Evolutionary conservation across 768 basidiomycete species (phyloP), one percentile per base, ranked within the genome.

Genomic region (Podaxis sp.): DNA sequence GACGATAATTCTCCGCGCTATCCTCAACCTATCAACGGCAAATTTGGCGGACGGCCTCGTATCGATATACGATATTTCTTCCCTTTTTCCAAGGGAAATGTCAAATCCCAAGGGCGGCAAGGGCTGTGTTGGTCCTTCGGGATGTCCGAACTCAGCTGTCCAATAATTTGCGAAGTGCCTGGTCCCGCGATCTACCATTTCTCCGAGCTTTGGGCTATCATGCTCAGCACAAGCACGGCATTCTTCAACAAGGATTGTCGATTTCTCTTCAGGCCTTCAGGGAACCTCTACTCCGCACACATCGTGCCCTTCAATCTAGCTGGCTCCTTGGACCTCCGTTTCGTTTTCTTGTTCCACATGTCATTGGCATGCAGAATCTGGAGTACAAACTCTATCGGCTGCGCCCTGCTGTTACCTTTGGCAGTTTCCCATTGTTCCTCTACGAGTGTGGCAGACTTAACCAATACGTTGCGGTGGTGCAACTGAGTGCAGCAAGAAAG

Each of bases 111-210:
- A 30, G 5, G 76, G 82, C 46, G 84, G 84, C 44, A 73, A 46
- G 26, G 4, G 76, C 82, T 48, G 84, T 42, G 74, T 30, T 6
- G 28, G 88, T 44, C 91, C 90, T 12, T 57, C 75, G 1, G 90
- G 91, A 24, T 92, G 91, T 67, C 90, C 90, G 9, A 89, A 92
- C 89, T 89, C 39, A 85, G 92, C 68, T 93, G 90, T 70, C 84
- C 88, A 22, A 82, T 90, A 59, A 83, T 90, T 38, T 92, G 91
- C 66, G 90, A 90, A 68, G 92, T 90, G 4, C 88, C 91, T n/a
- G 90, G 90, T 11, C 91, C 90, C 2, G 73, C 92, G 66, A 82
- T 88, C 9, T 89, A 91, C 74, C 89, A 85, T 75, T 92, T 80
- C 73, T 57, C 75, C 7, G 77, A 67, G 33, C 76, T 92, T 19